These are phyloP conservation scores for Phragmites australis DNA, from an alignment of 176 grass and related monocot species.

Conservation along the genomic window DNA sequence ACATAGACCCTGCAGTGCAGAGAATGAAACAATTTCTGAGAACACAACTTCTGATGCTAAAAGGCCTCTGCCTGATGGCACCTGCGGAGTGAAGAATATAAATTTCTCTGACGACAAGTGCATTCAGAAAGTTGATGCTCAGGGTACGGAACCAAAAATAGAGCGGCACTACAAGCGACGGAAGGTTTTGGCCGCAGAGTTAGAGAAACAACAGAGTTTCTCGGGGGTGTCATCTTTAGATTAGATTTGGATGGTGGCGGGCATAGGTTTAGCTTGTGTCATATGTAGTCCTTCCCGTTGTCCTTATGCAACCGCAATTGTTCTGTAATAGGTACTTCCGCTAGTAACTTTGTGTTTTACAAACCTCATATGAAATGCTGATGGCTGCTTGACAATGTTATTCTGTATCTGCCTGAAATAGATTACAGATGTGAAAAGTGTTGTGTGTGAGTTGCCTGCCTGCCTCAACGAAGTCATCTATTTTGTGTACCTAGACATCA, in stretches of 20 bases:
- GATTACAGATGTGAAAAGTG: not conserved
- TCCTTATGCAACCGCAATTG: not conserved
- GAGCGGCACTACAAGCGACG: slow-evolving; percentile 62
- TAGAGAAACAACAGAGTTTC: slow-evolving; percentile 45
- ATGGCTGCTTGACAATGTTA: not conserved
- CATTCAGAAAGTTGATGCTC: slow-evolving; percentile 36
- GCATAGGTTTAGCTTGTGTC: slow-evolving; percentile 4
- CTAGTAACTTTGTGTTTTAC: not conserved
- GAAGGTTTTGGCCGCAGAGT: slow-evolving; percentile 36
- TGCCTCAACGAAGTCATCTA: too few species aligned
- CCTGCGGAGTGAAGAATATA: not conserved
- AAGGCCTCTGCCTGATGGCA: slow-evolving; percentile 17
- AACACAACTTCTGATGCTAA: slow-evolving; percentile 20
- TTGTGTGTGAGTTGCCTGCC: not conserved
- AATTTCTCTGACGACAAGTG: slow-evolving; percentile 29
- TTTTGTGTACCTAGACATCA: too few species aligned
- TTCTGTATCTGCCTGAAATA: not conserved
- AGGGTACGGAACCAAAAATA: slow-evolving; percentile 26
- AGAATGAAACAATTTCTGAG: not conserved
- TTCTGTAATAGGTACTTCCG: not conserved
- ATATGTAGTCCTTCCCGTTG: not conserved
- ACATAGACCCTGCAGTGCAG: not conserved
- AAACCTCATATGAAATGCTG: not conserved
- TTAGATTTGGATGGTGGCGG: slow-evolving; percentile 1
- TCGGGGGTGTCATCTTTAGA: slow-evolving; percentile 26